phyloP scores from a whole-genome alignment of 1,284 basidiomycete species.

The Cerioporus squamosus region DNA sequence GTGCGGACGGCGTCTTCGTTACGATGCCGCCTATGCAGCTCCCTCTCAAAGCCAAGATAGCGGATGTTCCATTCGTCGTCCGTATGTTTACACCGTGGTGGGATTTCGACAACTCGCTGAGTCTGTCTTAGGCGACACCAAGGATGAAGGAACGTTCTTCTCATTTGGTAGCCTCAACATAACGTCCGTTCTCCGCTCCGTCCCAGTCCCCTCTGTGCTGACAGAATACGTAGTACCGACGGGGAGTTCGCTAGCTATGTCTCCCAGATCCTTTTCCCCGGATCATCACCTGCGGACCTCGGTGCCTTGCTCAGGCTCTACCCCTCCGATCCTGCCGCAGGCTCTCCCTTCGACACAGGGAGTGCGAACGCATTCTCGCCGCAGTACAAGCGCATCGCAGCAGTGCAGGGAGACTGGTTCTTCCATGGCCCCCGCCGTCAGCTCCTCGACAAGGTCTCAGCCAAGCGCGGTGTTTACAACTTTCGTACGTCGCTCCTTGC shows the following conservation, averaged over 20 bases:
- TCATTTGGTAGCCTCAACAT: constrained; percentile 29
- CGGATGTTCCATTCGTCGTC: constrained; percentile 37
- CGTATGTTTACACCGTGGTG: constrained; percentile 20
- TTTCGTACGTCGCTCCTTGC: constrained; percentile 39
- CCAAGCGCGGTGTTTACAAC: constrained; percentile 49
- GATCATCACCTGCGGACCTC: constrained; percentile 32
- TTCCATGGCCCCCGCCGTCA: constrained; percentile 50
- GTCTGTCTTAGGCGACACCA: constrained; percentile 25
- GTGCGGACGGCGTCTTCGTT: constrained; percentile 39
- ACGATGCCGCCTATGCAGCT: constrained; percentile 32
- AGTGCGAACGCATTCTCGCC: constrained; percentile 45
- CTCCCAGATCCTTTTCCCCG: constrained; percentile 36
- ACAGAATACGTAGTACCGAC: not conserved
- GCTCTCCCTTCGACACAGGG: constrained; percentile 56
- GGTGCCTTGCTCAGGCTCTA: constrained; percentile 42
- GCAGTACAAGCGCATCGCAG: constrained; percentile 54
- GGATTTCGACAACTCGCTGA: not conserved
- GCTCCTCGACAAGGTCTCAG: constrained; percentile 38
- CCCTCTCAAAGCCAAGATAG: constrained; percentile 31
- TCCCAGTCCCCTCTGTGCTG: not conserved
- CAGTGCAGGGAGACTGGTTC: constrained; percentile 49
- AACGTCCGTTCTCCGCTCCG: constrained; percentile 10
- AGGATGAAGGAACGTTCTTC: constrained; percentile 38
- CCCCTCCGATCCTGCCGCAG: constrained; percentile 45
- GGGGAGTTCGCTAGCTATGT: constrained; percentile 5